Evolutionary conservation across 2,329 filamentous ascomycete genomes (phyloP).

Genomic region (Penicillium frequentans): DNA sequence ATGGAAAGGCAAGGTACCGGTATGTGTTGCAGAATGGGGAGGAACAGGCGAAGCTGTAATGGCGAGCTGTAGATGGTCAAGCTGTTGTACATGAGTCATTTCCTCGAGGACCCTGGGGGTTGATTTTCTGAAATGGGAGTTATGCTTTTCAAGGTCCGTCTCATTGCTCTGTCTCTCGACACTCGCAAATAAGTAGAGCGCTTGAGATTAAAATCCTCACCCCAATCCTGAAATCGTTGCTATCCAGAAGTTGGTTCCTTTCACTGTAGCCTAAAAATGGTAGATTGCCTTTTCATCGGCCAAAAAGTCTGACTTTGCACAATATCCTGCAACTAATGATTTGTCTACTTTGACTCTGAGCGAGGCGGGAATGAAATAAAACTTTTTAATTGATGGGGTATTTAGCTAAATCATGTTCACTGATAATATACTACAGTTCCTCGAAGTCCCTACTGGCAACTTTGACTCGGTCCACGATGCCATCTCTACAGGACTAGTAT

Average conservation of each 20-base stretch:
- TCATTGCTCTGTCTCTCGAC: too few relatives aligned
- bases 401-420: neutral
- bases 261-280: too few relatives aligned
- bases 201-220: too few relatives aligned
- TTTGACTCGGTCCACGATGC: neutral
- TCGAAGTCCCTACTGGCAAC: neutral
- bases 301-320: too few relatives aligned
- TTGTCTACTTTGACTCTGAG: neutral
- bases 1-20: slow-evolving; percentile 47
- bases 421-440: neutral
- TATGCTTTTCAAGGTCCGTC: neutral
- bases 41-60: slow-evolving; percentile 31
- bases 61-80: neutral
- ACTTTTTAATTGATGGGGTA: neutral
- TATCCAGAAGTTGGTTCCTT: too few relatives aligned
- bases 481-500: neutral
- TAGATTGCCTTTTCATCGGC: too few relatives aligned
- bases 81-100: neutral
- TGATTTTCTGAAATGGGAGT: neutral
- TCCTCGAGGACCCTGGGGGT: neutral
- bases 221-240: too few relatives aligned
- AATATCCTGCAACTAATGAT: too few relatives aligned
- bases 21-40: slow-evolving; percentile 47
- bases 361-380: neutral
- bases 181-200: too few relatives aligned